Evolutionary conservation across 163 green algal species (phyloP), one percentile per base, ranked within the genome.

Genomic region (Chlamydomonas reinhardtii): DNA sequence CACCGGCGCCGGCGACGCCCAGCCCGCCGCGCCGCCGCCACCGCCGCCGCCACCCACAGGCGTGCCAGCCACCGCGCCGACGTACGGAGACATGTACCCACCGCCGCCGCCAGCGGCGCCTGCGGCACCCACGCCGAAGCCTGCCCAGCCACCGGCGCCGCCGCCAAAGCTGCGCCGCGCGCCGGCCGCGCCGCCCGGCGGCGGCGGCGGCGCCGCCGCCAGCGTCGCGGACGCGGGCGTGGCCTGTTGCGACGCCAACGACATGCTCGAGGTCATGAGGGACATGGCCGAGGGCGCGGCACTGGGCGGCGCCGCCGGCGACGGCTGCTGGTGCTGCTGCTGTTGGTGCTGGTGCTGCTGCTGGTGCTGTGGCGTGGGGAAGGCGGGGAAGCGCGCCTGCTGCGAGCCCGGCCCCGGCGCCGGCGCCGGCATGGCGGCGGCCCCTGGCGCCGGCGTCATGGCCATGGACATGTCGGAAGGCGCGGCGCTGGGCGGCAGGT

Each of bases 381-480:
- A 37, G 11, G n/a, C n/a, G 29, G 11, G 4, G 29, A 37, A 22
- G 64, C 29, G 29, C 15, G 29, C 11, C 4, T 19, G 22, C 11
- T 32, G 64, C 29, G 64, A 35, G 22, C 4, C 22, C 5, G 56
- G n/a, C n/a, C n/a, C 56, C 56, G 17, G 5, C 56, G 56, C 56
- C 56, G 56, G 5, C 59, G 59, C 59, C 15, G 37, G 78, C 62
- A 11, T 37, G n/a, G 39, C 35, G 34, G 37, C 64, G 77, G n/a
- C n/a, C n/a, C 39, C 24, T 9, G 31, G 16, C 15, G 48, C n/a
- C 0, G 73, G 73, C 52, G 73, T 69, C 29, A 69, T 54, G 48
- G 48, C 73, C 48, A 79, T 68, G 73, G 52, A 79, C 73, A 79
- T 79, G 31, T 69, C 73, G 39, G 76, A 72, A 16, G 37, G 14